Conservation (phyloP, 192 early-diverging fungal genomes). For the Backusella sp. region DNA sequence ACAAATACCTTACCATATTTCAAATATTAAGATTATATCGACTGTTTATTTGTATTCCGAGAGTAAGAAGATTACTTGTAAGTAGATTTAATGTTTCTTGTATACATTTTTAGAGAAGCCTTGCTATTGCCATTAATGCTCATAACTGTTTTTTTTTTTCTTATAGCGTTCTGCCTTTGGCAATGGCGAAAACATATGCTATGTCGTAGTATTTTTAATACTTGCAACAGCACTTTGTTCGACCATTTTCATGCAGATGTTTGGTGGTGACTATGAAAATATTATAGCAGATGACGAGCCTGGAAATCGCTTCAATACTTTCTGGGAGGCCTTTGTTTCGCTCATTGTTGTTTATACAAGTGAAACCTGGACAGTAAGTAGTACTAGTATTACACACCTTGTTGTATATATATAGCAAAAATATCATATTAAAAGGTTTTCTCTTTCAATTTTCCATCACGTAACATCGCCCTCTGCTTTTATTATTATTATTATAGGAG, state of each 20-base stretch:
- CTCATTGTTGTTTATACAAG: conserved; percentile 35
- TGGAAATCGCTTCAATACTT: conserved; percentile 30
- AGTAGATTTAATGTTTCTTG: not conserved
- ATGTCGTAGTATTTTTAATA: conserved; percentile 31
- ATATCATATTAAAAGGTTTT: not conserved
- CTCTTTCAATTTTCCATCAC: not conserved
- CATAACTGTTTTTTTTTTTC: not conserved
- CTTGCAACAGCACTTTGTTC: conserved; percentile 28
- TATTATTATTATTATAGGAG: conserved; percentile 22
- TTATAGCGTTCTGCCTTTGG: conserved; percentile 29
- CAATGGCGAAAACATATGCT: conserved; percentile 31
- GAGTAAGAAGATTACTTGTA: conserved; percentile 47
- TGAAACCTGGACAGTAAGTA: conserved; percentile 36
- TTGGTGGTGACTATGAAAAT: conserved; percentile 32
- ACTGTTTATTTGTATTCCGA: conserved; percentile 45
- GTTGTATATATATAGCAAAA: not conserved
- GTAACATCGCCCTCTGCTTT: not conserved
- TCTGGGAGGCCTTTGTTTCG: conserved; percentile 31
- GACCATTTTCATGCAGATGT: conserved; percentile 35
- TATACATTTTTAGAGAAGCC: not conserved
- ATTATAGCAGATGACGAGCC: conserved; percentile 7
- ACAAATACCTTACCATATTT: conserved; percentile 55
- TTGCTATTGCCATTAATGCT: not conserved
- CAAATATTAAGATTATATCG: conserved; percentile 49
- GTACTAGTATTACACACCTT: not conserved